Evolutionary conservation across 1,139 yeast genomes (phyloP).

Genomic region (Komagataea norvegica): DNA sequence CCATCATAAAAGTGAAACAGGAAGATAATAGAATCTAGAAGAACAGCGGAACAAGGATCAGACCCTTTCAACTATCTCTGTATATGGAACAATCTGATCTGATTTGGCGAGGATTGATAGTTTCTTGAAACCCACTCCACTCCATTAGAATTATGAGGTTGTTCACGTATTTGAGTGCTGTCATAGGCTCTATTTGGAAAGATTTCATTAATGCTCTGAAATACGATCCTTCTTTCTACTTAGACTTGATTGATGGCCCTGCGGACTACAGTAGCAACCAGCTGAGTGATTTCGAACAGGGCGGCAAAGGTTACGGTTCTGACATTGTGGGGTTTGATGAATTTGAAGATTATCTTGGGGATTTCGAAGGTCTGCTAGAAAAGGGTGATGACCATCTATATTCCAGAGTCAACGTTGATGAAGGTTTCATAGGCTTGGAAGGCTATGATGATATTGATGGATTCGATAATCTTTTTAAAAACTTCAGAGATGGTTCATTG

Average conservation of each 20-base stretch:
- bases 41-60: too few relatives aligned
- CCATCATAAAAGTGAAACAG: too few relatives aligned
- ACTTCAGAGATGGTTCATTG: background rate
- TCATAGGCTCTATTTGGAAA: slow-evolving; percentile 2
- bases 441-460: background rate
- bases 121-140: too few relatives aligned
- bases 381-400: background rate
- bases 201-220: background rate
- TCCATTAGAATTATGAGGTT: background rate
- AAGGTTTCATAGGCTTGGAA: slow-evolving; percentile 3
- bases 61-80: too few relatives aligned
- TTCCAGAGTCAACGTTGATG: too few relatives aligned
- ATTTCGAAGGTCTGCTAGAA: background rate
- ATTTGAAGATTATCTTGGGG: background rate
- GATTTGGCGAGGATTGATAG: too few relatives aligned
- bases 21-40: too few relatives aligned
- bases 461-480: background rate
- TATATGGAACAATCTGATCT: too few relatives aligned
- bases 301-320: background rate
- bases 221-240: slow-evolving; percentile 5
- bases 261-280: background rate
- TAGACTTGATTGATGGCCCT: background rate
- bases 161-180: background rate
- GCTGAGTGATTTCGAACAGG: background rate
- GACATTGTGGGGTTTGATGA: slow-evolving; percentile 2